Evolutionary conservation across 257 asterid genomes (phyloP), one percentile per base, ranked within the genome.

Genomic region (Solanum appendiculatum): DNA sequence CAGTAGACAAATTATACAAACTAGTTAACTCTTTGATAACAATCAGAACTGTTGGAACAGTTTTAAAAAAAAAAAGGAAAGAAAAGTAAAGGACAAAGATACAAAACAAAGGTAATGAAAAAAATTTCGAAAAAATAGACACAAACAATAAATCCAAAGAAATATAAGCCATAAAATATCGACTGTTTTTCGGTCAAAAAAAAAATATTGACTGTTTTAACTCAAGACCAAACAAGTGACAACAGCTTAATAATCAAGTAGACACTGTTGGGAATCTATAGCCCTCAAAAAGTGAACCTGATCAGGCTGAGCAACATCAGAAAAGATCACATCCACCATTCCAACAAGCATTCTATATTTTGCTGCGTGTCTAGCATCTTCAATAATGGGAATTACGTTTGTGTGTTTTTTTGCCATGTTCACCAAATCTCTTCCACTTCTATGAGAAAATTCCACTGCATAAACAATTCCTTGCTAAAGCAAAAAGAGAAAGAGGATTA

Each of bases 281-380:
- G 31, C 69, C 3, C 37, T 15, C 9, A 31, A 83, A 83, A 15
- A 5, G 2, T 63, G 40, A 80, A 94, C 99, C 98, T 96, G 99
- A 69, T 96, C 98, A 68, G 99, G 99, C 88, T 96, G 98, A 85
- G 99, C 99, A 94, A 96, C 98, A 91, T 96, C 99, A 92, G 99
- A 96, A 89, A 96, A 96, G 36, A 96, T 92, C 58, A 96, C 99
- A 93, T 96, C 99, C 81, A 96, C 99, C 98, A 96, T 96, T 66
- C 99, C 98, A 16, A 96, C 98, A 87, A 96, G 98, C 98, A 96
- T 95, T 81, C 99, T 93, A 77, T 95, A 96, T 85, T 95, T 96
- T 12, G 98, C 95, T 9, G 99, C 98, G 90, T 96, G 99, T 36
- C 99, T 93, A 36, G 99, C 98, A 93, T 95, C 98, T 88, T 96